Base-by-base conservation (phyloP, 306 rosid genomes). In the Vigna mungo region DNA sequence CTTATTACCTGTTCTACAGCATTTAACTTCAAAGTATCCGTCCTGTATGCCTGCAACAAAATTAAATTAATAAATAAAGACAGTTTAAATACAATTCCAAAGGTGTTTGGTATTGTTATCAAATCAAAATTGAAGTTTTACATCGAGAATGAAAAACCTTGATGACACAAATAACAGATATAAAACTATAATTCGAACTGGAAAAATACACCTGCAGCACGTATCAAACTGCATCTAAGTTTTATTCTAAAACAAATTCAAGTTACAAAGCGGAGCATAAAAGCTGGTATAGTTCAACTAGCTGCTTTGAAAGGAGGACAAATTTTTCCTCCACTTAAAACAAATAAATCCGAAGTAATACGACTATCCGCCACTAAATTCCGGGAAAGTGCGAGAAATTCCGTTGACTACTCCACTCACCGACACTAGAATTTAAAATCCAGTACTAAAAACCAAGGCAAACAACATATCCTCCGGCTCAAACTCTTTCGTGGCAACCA, bases 21-120 rank as follows among this genome's bases (percentile, higher is more conserved):
- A 48, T 80, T 83, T 77, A 89, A 87, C 66, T 78, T 90, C 39
- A 82, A 72, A 64, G 58, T 65, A 80, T 90, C 92, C 17, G 84
- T 63, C 79, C 81, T 66, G 79, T 82, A 88, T 74, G 88, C 87
- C 98, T 94, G 97, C 89, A 90, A 60, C 68, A 70, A 81, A 80
- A 54, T 44, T n/a, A 53, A 76, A 68, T 11, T 68, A 83, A n/a
- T 7, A 51, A 81, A 56, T 3, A 21, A 55, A 3, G 36, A 56
- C 16, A 4, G 23, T 1, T 20, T 55, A 10, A 4, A 54, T 53
- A 21, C 17, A 55, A 13, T 56, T 55, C 34, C 63, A 56, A 5
- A 56, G 30, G 36, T 54, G 60, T 4, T 54, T 54, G 60, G 14
- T 20, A 21, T 54, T 9, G 21, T 54, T 18, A 14, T 54, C 6